Evolutionary conservation across 208 protist species (phyloP).

Genomic region (Tetramitus jugosus): DNA sequence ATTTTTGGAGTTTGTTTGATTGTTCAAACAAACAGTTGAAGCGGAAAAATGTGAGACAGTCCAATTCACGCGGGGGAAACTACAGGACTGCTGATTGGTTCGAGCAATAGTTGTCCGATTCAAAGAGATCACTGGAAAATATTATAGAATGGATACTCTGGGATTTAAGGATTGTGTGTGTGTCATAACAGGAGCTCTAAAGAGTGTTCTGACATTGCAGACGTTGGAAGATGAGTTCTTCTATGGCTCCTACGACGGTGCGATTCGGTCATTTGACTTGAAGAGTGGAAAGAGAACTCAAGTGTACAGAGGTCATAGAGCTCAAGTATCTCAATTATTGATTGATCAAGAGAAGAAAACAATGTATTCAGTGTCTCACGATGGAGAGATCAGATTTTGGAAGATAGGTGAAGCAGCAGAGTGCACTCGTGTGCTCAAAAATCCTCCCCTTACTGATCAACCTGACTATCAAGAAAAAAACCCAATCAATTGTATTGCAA

Average conservation of each 20-base stretch:
- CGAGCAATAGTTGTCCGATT: too few relatives aligned
- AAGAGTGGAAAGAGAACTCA: slow-evolving; percentile 11
- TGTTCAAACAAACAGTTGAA: neutral
- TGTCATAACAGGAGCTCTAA: neutral
- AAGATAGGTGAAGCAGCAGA: neutral
- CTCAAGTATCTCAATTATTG: neutral
- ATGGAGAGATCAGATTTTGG: slow-evolving; percentile 16
- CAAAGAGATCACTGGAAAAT: neutral
- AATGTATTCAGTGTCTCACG: neutral
- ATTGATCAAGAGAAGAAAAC: neutral
- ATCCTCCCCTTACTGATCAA: neutral
- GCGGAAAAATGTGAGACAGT: neutral
- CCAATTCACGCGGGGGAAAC: neutral
- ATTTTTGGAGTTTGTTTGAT: neutral
- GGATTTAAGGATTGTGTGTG: neutral
- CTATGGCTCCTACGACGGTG: slow-evolving; percentile 9
- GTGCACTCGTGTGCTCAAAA: neutral
- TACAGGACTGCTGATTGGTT: neutral
- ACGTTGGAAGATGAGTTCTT: neutral
- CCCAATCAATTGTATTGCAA: neutral
- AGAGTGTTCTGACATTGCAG: neutral
- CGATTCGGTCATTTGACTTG: neutral
- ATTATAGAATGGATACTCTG: neutral
- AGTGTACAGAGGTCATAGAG: neutral
- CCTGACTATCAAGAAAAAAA: neutral